These are phyloP conservation scores for Cyberlindnera euphorbiae DNA, from an alignment of 805 yeast genomes.

Conservation along the genomic window DNA sequence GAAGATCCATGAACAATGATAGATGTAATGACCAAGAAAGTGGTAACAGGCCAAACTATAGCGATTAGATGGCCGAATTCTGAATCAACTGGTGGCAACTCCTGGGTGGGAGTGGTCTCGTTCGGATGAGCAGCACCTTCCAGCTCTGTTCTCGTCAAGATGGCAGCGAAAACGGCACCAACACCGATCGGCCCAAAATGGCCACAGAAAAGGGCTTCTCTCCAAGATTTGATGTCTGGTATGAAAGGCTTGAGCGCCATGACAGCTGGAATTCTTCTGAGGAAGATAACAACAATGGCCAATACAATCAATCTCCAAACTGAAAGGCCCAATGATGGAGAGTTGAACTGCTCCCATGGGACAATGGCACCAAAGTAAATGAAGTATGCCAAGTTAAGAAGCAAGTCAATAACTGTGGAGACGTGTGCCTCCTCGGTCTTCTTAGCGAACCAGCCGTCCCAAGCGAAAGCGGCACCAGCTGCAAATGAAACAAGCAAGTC, in stretches of 20 bases:
- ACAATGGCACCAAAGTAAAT: slow-evolving; percentile 87
- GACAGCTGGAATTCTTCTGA: slow-evolving; percentile 82
- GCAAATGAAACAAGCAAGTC: slow-evolving; percentile 86
- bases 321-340: slow-evolving; percentile 52
- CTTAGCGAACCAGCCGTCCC: slow-evolving; percentile 87
- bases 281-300: slow-evolving; percentile 66
- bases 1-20: slow-evolving; percentile 90
- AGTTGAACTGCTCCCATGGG: slow-evolving; percentile 81
- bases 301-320: slow-evolving; percentile 78
- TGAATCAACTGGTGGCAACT: slow-evolving; percentile 34
- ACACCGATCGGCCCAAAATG: slow-evolving; percentile 97
- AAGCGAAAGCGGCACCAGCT: slow-evolving; percentile 89
- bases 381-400: slow-evolving; percentile 80
- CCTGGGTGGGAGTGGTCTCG: slow-evolving; percentile 52
- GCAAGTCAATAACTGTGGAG: slow-evolving; percentile 82
- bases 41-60: slow-evolving; percentile 73
- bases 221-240: slow-evolving; percentile 87
- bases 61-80: slow-evolving; percentile 29
- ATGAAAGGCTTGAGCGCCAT: slow-evolving; percentile 68
- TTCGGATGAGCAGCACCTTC: slow-evolving; percentile 45
- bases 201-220: slow-evolving; percentile 91
- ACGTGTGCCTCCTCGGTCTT: slow-evolving; percentile 83
- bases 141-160: slow-evolving; percentile 68
- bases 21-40: slow-evolving; percentile 76
- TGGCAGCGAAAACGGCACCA: slow-evolving; percentile 76